These are phyloP conservation scores for Plenodomus biglobosus DNA, from an alignment of 2,329 filamentous ascomycete species.

Conservation along the genomic window DNA sequence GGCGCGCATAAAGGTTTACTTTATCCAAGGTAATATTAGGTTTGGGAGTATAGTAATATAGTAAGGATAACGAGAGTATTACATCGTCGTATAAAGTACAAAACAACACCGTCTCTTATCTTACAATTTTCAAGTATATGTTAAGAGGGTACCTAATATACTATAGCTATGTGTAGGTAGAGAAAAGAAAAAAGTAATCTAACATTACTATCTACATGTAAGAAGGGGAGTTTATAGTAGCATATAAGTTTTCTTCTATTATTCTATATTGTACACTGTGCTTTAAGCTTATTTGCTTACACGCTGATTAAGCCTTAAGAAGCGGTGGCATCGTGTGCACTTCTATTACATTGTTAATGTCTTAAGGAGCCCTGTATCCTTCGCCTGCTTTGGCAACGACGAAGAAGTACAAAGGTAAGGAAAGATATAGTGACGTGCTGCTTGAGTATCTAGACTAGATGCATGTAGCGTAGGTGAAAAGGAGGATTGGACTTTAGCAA, in stretches of 20 bases:
- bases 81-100: too few relatives aligned
- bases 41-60: too few relatives aligned
- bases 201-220: slow-evolving; percentile 77
- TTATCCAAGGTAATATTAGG: too few relatives aligned
- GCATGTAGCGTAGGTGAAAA: slow-evolving; percentile 72
- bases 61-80: too few relatives aligned
- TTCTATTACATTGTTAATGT: slow-evolving; percentile 72
- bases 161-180: too few relatives aligned
- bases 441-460: slow-evolving; percentile 74
- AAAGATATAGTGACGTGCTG: slow-evolving; percentile 71
- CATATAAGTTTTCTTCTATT: slow-evolving; percentile 13
- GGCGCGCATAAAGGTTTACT: too few relatives aligned
- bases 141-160: too few relatives aligned
- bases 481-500: slow-evolving; percentile 63
- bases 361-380: slow-evolving; percentile 73
- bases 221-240: slow-evolving; percentile 69
- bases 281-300: too few relatives aligned
- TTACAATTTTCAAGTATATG: too few relatives aligned
- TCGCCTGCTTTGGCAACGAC: slow-evolving; percentile 77
- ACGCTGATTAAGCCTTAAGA: too few relatives aligned
- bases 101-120: too few relatives aligned
- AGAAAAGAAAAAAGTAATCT: slow-evolving; percentile 70
- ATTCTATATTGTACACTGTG: too few relatives aligned
- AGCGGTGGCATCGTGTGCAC: slow-evolving; percentile 76
- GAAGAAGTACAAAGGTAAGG: slow-evolving; percentile 73